A percentile compares a stretch with the other conserved stretches of the same genome.
Conservation (phyloP, 768 basidiomycete species). For the Boletales sp. region DNA sequence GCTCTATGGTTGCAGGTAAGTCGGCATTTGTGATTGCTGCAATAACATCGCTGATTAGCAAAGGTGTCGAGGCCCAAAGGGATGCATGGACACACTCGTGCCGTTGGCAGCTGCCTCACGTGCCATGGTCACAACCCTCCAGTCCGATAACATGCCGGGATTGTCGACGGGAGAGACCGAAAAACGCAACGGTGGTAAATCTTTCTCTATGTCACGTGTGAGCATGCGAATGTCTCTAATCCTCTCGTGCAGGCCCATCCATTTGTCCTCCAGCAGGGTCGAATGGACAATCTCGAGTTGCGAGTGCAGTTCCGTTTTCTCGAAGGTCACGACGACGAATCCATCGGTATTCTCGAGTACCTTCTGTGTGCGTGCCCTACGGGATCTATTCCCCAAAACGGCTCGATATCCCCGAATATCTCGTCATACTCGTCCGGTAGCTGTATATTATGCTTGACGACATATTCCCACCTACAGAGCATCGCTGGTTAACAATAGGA, state of each 20-base stretch:
- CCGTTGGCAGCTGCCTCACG: constrained; percentile 28
- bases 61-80: neutral
- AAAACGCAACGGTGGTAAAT: constrained; percentile 31
- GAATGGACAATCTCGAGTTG: constrained; percentile 15
- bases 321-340: constrained; percentile 20
- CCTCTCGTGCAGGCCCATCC: neutral
- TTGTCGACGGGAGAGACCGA: constrained; percentile 30
- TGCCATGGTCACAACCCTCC: constrained; percentile 20
- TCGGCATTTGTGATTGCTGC: constrained; percentile 27
- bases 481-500: too few relatives aligned
- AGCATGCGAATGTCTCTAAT: constrained; percentile 20
- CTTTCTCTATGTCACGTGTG: constrained; percentile 24
- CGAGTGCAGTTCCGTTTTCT: constrained; percentile 13
- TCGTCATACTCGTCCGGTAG: constrained; percentile 48
- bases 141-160: constrained; percentile 26
- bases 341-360: constrained; percentile 12
- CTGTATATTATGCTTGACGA: constrained; percentile 34
- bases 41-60: neutral
- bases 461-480: constrained; percentile 38
- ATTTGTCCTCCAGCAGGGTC: constrained; percentile 3
- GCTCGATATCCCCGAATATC: constrained; percentile 36
- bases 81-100: constrained; percentile 15
- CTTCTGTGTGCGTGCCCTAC: constrained; percentile 13
- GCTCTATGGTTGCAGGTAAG: constrained; percentile 31
- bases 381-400: constrained; percentile 36